Percentiles rank a stretch among this genome's conserved stretches.
Evolutionary conservation across 768 basidiomycete genomes (phyloP).

Genomic region (Flagelloscypha sp.): DNA sequence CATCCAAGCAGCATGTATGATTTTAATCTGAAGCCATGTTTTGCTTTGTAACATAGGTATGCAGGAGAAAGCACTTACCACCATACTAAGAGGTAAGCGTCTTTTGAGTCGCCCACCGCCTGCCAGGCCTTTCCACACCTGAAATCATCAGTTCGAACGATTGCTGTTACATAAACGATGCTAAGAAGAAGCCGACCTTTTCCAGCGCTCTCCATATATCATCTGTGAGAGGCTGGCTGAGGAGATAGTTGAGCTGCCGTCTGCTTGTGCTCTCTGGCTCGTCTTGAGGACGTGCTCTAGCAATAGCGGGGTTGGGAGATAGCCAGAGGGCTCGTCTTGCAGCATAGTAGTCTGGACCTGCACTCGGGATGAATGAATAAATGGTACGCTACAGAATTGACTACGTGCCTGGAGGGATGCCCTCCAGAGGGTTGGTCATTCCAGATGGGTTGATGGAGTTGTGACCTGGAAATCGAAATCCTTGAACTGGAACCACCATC

Average conservation of each 20-base stretch:
- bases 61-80: constrained; percentile 37
- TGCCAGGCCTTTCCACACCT: constrained; percentile 55
- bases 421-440: too few species aligned
- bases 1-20: constrained; percentile 68
- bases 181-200: constrained; percentile 42
- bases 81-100: constrained; percentile 51
- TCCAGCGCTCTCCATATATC: constrained; percentile 49
- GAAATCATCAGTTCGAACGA: too few species aligned
- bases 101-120: constrained; percentile 52
- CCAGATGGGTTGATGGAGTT: too few species aligned
- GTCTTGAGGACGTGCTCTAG: constrained; percentile 12
- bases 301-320: constrained; percentile 17
- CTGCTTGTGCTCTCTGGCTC: constrained; percentile 13
- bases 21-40: constrained; percentile 45
- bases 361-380: too few species aligned
- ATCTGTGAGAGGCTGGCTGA: constrained; percentile 37
- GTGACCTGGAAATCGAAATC: too few species aligned
- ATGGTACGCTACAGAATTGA: too few species aligned
- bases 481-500: constrained; percentile 26
- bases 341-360: constrained; percentile 56
- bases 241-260: constrained; percentile 42
- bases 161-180: too few species aligned
- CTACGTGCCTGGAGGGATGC: too few species aligned
- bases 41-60: not conserved
- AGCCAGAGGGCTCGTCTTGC: constrained; percentile 63